Conservation (phyloP, 2,329 filamentous ascomycete genomes). For the Aspergillus thermomutatus region DNA sequence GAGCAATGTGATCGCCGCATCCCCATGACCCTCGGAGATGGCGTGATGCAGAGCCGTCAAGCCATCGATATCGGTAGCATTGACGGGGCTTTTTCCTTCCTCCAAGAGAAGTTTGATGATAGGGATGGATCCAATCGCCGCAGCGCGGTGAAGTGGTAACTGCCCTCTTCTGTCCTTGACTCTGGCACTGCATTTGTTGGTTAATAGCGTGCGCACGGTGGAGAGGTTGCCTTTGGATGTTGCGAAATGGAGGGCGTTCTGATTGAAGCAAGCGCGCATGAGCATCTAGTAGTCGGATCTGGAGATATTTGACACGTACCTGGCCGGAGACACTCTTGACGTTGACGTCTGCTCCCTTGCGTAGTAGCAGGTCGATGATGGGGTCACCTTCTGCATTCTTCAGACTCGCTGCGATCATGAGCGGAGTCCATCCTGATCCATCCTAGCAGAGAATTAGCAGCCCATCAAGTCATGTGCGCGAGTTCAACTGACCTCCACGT, state of each 20-base stretch:
- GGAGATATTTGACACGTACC: constrained; percentile 20
- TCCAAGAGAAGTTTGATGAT: constrained; percentile 78
- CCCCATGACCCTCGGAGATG: constrained; percentile 60
- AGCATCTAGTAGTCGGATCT: not conserved
- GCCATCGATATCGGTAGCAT: constrained; percentile 77
- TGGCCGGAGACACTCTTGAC: constrained; percentile 43
- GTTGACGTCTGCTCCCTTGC: constrained; percentile 47
- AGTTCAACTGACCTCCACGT: constrained; percentile 60
- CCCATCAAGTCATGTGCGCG: not conserved
- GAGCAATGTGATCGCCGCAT: constrained; percentile 76
- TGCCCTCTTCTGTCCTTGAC: constrained; percentile 85
- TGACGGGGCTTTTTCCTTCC: constrained; percentile 71
- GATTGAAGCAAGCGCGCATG: not conserved
- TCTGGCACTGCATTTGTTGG: constrained; percentile 71
- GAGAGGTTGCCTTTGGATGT: constrained; percentile 87
- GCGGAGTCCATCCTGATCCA: constrained; percentile 48
- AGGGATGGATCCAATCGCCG: constrained; percentile 83
- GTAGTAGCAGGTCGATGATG: constrained; percentile 44
- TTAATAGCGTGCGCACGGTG: constrained; percentile 72
- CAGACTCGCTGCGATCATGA: constrained; percentile 50
- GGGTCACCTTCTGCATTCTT: constrained; percentile 44
- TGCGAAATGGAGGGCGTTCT: constrained; percentile 89
- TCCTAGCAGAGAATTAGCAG: constrained; percentile 30
- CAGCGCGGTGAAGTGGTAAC: constrained; percentile 84
- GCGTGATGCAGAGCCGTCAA: constrained; percentile 85